Conservation (phyloP, 495 filamentous ascomycete species). For the Xylaria curta region DNA sequence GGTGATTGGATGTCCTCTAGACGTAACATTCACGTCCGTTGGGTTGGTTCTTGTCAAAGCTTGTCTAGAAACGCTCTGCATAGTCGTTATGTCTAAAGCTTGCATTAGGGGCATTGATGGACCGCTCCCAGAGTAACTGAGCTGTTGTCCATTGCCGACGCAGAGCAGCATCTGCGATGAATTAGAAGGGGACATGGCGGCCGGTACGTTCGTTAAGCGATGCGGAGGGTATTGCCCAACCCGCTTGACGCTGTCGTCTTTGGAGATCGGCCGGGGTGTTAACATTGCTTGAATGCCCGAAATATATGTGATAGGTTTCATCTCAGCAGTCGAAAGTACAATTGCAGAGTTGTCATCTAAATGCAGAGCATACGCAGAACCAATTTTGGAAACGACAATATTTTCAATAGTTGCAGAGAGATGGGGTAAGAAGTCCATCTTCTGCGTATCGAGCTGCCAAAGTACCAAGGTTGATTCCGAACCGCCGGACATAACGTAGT, state of each 20-base stretch:
- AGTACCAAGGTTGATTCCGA: slow-evolving; percentile 87
- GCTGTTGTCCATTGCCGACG: slow-evolving; percentile 55
- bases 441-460: slow-evolving; percentile 92
- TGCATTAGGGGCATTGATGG: slow-evolving; percentile 64
- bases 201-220: slow-evolving; percentile 40
- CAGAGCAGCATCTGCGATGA: slow-evolving; percentile 52
- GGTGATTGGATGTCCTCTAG: slow-evolving; percentile 67
- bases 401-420: slow-evolving; percentile 82
- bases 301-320: slow-evolving; percentile 78
- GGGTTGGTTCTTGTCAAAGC: slow-evolving; percentile 86
- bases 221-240: slow-evolving; percentile 33
- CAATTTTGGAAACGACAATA: slow-evolving; percentile 78
- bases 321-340: slow-evolving; percentile 85
- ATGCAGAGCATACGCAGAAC: slow-evolving; percentile 79
- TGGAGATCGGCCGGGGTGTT: slow-evolving; percentile 46
- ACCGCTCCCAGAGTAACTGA: slow-evolving; percentile 43
- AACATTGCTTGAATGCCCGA: slow-evolving; percentile 77
- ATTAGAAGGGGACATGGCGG: slow-evolving; percentile 45
- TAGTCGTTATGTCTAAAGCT: slow-evolving; percentile 78
- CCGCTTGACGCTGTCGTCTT: slow-evolving; percentile 49
- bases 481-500: slow-evolving; percentile 93
- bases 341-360: slow-evolving; percentile 90
- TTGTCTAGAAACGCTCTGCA: slow-evolving; percentile 78
- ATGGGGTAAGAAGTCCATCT: slow-evolving; percentile 83
- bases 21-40: slow-evolving; percentile 76